Evolutionary conservation across 192 early-diverging fungal genomes (phyloP), one percentile per base, ranked within the genome.

Genomic region (Backusella psychrophila): DNA sequence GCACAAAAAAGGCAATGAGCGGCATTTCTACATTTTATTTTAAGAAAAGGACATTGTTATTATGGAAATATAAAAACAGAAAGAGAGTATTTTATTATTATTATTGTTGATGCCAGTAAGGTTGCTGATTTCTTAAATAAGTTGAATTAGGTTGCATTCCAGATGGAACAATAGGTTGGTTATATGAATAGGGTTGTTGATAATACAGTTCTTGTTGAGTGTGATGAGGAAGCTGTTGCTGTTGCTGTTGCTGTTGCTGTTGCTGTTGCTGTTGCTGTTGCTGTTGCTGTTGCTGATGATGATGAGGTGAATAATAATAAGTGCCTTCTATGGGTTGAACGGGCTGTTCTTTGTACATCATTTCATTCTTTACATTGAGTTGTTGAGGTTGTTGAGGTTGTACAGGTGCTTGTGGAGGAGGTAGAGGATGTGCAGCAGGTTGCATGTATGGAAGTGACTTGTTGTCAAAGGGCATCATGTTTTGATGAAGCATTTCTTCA

Each of bases 41-140:
- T 69, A 21, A 21, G 21, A 33, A 33, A 33, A 33, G 33, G 33
- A 36, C 9, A n/a, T 17, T 68, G 8, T 35, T 67, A 15, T 36
- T 67, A 7, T 34, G 33, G 33, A 33, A 33, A 33, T 34, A 19
- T 39, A 17, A 15, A 39, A 63, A 59, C 21, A 33, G 23, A 49
- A 8, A 56, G 19, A 23, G 23, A 19, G n/a, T 12, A 38, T 6
- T n/a, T 1, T 26, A 8, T 14, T 33, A 33, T 33, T 33, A 29
- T 56, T 23, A 29, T 53, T 78, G 66, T 59, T 52, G 66, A n/a
- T 53, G 42, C 77, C 75, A 65, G 53, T 70, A 69, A 66, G 52
- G 77, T 41, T 33, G 80, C 12, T 63, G 56, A 11, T 29, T 63
- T 63, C 56, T 63, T 29, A 63, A 63, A 63, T 26, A 63, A 4